A percentile compares a stretch with the other conserved stretches of the same genome.
Conservation (phyloP, 1,284 basidiomycete genomes). For the Cerrena zonata region DNA sequence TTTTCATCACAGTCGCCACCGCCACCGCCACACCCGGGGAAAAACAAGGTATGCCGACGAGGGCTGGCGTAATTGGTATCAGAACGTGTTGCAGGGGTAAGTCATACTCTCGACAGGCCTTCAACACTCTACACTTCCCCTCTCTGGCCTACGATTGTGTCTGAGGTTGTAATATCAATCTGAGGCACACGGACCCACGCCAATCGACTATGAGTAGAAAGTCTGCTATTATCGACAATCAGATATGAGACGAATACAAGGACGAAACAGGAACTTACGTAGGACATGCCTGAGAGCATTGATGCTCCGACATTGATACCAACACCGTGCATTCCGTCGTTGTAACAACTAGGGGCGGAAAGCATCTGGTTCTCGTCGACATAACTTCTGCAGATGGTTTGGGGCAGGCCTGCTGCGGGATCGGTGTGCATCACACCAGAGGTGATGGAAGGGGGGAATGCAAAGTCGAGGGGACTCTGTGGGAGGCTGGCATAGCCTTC, state of each 20-base stretch:
- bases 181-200: too few relatives aligned
- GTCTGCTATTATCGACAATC: neutral
- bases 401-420: neutral
- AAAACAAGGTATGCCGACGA: neutral
- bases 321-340: neutral
- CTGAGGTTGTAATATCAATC: too few relatives aligned
- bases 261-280: constrained; percentile 1
- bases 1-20: constrained; percentile 4
- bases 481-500: constrained; percentile 28
- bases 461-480: constrained; percentile 26
- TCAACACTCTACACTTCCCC: too few relatives aligned
- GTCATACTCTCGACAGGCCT: neutral
- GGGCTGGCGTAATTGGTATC: neutral
- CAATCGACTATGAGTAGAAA: neutral
- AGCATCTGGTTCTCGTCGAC: neutral
- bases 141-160: too few relatives aligned
- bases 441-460: constrained; percentile 12
- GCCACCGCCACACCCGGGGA: constrained; percentile 7
- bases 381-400: neutral
- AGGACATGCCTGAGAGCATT: constrained; percentile 1
- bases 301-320: neutral
- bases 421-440: constrained; percentile 2
- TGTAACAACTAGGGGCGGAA: neutral
- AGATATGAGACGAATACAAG: neutral
- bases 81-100: neutral